phyloP scores from a whole-genome alignment of 2,329 filamentous ascomycete species.

The Fusarium sp. region DNA sequence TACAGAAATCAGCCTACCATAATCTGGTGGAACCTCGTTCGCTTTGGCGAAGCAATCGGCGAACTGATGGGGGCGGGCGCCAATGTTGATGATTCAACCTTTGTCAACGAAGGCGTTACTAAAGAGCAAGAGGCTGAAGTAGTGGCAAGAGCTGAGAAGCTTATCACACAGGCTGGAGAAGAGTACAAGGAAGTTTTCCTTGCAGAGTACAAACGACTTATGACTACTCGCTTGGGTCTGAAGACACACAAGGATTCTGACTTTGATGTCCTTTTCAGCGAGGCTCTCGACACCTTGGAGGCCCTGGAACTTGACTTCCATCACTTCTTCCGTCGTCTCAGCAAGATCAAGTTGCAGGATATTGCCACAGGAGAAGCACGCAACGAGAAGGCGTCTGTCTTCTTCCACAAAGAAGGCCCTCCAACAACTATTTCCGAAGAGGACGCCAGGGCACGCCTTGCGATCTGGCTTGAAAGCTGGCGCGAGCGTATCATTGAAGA shows the following conservation, averaged over 20 bases:
- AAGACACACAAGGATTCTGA: constrained; percentile 76
- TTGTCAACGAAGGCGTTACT: constrained; percentile 76
- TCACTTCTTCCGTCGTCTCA: constrained; percentile 88
- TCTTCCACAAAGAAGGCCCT: constrained; percentile 83
- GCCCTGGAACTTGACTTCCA: constrained; percentile 90
- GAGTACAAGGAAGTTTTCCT: constrained; percentile 92
- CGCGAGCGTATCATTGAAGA: constrained; percentile 77
- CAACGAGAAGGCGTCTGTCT: constrained; percentile 72
- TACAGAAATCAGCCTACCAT: constrained; percentile 96
- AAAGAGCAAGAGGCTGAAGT: constrained; percentile 74
- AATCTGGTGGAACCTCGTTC: constrained; percentile 98
- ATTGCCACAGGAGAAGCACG: constrained; percentile 74
- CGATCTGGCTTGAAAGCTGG: constrained; percentile 87
- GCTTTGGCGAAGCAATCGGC: constrained; percentile 88
- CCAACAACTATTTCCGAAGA: constrained; percentile 70
- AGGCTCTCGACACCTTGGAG: constrained; percentile 84
- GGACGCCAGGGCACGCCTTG: constrained; percentile 75
- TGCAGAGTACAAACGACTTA: constrained; percentile 87
- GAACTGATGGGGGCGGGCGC: constrained; percentile 86
- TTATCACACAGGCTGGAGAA: constrained; percentile 84
- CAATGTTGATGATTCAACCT: constrained; percentile 77
- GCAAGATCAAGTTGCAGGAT: constrained; percentile 70
- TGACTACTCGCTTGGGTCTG: constrained; percentile 84
- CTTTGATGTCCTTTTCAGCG: constrained; percentile 85
- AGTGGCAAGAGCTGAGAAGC: constrained; percentile 81